Percentiles rank a stretch among this genome's conserved stretches.
These are phyloP conservation scores for Lactarius hatsudake DNA, from an alignment of 768 basidiomycete genomes.

Conservation along the genomic window DNA sequence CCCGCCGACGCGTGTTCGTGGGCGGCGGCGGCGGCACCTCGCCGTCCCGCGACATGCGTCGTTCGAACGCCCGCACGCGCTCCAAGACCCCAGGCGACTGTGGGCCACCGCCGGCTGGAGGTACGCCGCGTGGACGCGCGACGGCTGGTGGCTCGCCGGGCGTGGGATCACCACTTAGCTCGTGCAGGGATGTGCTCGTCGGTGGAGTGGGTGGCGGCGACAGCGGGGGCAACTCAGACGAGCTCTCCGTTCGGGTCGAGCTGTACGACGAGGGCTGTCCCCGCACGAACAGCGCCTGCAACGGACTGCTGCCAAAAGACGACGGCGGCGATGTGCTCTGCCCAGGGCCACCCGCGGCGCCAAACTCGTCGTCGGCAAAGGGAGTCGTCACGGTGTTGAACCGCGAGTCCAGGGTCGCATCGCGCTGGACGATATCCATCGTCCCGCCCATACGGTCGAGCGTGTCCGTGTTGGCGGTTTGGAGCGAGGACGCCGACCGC, in stretches of 20 bases:
- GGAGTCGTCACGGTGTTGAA: background rate
- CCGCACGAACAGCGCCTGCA: slow-evolving; percentile 8
- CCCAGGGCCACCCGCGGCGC: background rate
- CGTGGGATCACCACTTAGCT: background rate
- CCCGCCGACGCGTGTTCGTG: slow-evolving; percentile 43
- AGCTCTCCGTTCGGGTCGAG: slow-evolving; percentile 11
- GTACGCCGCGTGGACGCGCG: background rate
- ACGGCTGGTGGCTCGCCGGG: background rate
- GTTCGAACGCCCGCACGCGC: slow-evolving; percentile 57
- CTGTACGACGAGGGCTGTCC: slow-evolving; percentile 14
- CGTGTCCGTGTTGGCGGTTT: slow-evolving; percentile 66
- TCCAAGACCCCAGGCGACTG: slow-evolving; percentile 40
- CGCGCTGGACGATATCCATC: slow-evolving; percentile 67
- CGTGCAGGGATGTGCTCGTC: background rate
- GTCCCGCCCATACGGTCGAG: slow-evolving; percentile 63
- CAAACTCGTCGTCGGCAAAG: slow-evolving; percentile 15
- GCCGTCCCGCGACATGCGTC: slow-evolving; percentile 51
- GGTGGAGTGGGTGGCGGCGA: background rate
- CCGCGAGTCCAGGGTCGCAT: slow-evolving; percentile 24
- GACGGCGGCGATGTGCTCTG: background rate
- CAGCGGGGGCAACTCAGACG: background rate
- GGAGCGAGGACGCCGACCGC: slow-evolving; percentile 45
- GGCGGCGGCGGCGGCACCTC: slow-evolving; percentile 38
- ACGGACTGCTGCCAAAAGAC: background rate
- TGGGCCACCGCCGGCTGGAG: background rate